Percentiles rank a stretch among this genome's conserved stretches.
These are phyloP conservation scores for Angomonas deanei DNA, from an alignment of 208 protist species.

Conservation along the genomic window DNA sequence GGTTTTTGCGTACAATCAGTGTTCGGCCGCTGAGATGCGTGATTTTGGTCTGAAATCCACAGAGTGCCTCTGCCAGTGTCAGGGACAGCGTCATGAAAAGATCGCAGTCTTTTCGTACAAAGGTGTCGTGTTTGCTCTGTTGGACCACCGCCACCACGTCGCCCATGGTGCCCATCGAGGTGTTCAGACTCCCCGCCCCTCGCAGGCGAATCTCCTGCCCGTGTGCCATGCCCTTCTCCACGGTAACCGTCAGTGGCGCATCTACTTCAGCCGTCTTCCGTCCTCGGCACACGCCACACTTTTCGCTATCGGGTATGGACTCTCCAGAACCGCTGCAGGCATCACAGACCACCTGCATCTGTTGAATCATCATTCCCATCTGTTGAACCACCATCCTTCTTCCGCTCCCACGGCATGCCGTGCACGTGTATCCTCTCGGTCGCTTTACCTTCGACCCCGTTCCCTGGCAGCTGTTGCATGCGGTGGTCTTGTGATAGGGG, in stretches of 20 bases:
- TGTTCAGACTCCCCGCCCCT: slow-evolving; percentile 31
- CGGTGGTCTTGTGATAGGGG: slow-evolving; percentile 22
- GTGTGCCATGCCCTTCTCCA: slow-evolving; percentile 63
- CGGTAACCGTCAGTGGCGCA: slow-evolving; percentile 39
- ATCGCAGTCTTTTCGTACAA: slow-evolving; percentile 89
- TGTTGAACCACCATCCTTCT: slow-evolving; percentile 84
- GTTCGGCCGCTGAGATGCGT: slow-evolving; percentile 86
- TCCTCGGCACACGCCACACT: slow-evolving; percentile 90
- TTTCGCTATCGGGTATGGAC: slow-evolving; percentile 77
- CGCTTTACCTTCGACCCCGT: slow-evolving; percentile 35
- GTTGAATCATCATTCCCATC: slow-evolving; percentile 95
- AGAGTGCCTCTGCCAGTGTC: slow-evolving; percentile 92
- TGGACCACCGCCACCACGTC: slow-evolving; percentile 95
- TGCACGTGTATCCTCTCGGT: slow-evolving; percentile 38
- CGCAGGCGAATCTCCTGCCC: slow-evolving; percentile 37
- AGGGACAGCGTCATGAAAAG: slow-evolving; percentile 88
- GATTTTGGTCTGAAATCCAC: slow-evolving; percentile 88
- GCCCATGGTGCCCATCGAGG: slow-evolving; percentile 34
- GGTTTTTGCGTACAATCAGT: slow-evolving; percentile 69
- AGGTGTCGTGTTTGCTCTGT: slow-evolving; percentile 88
- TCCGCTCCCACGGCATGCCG: slow-evolving; percentile 89
- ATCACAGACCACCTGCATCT: slow-evolving; percentile 85
- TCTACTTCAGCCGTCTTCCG: slow-evolving; percentile 79
- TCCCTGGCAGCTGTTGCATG: slow-evolving; percentile 68
- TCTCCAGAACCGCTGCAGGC: slow-evolving; percentile 88